Conservation (phyloP, 1,284 basidiomycete species). For the Heterobasidion irregulare region DNA sequence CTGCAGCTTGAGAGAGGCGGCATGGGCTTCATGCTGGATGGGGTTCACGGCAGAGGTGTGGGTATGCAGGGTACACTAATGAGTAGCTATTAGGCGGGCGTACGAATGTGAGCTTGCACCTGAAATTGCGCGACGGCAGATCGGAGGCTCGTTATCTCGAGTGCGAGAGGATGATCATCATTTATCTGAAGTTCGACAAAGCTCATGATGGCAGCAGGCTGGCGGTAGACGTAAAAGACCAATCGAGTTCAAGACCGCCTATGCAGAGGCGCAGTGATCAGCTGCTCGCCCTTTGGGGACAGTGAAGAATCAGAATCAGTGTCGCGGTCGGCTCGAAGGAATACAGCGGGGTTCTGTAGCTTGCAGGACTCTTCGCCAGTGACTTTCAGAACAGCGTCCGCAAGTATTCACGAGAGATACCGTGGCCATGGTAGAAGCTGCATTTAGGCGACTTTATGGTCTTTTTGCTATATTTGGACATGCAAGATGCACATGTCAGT, state of each 20-base stretch:
- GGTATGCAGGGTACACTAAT: constrained; percentile 15
- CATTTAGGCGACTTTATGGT: no score
- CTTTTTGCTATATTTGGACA: no score
- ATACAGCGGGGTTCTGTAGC: no score
- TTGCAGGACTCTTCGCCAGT: no score
- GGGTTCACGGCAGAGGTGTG: constrained; percentile 6
- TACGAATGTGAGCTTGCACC: constrained; percentile 24
- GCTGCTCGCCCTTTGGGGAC: no score
- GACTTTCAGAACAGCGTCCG: no score
- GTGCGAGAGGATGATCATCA: constrained; percentile 55
- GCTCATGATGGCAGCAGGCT: background rate
- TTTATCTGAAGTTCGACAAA: constrained; percentile 18
- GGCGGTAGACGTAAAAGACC: background rate
- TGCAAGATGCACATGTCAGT: no score
- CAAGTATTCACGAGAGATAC: no score
- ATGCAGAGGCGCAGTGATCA: background rate
- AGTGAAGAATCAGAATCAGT: no score
- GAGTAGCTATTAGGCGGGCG: constrained; percentile 14
- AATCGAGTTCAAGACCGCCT: background rate
- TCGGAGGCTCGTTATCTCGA: constrained; percentile 58
- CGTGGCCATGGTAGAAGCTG: no score
- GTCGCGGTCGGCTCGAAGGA: no score
- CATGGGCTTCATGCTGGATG: constrained; percentile 57
- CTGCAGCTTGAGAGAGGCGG: constrained; percentile 57
- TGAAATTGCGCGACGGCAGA: constrained; percentile 60